These are phyloP conservation scores for Phytophthora melonis DNA, from an alignment of 352 stramenopile genomes.

Conservation along the genomic window DNA sequence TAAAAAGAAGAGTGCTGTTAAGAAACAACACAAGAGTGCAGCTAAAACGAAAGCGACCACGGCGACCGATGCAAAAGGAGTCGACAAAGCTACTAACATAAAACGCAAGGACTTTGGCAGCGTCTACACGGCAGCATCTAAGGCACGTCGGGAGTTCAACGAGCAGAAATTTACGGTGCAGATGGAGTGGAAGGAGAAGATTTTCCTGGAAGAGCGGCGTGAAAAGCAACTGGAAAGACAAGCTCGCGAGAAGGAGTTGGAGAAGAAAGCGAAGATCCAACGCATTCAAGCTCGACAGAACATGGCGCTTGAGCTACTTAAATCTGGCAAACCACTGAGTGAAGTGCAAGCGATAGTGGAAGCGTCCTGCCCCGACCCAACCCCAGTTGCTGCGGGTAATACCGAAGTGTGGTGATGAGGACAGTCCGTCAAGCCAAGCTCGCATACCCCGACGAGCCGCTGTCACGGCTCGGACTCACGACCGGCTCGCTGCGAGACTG, in stretches of 20 bases:
- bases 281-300: no score
- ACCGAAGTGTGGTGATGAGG: no score
- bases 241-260: neutral
- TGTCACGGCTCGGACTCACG: neutral
- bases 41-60: no score
- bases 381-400: no score
- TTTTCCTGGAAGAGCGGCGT: neutral
- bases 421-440: slow-evolving; percentile 1
- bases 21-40: no score
- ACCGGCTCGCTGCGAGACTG: neutral
- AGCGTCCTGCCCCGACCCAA: neutral
- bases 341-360: neutral
- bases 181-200: neutral
- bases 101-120: slow-evolving; percentile 16
- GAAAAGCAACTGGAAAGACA: slow-evolving; percentile 6
- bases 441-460: neutral
- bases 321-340: neutral
- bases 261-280: no score
- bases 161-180: neutral
- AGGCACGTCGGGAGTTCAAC: no score
- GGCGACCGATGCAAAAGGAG: neutral
- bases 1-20: no score
- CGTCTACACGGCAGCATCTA: slow-evolving; percentile 9
- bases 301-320: slow-evolving; percentile 2
- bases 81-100: slow-evolving; percentile 3